These are phyloP conservation scores for Metschnikowia borealis DNA, from an alignment of 805 yeast species.

Conservation along the genomic window DNA sequence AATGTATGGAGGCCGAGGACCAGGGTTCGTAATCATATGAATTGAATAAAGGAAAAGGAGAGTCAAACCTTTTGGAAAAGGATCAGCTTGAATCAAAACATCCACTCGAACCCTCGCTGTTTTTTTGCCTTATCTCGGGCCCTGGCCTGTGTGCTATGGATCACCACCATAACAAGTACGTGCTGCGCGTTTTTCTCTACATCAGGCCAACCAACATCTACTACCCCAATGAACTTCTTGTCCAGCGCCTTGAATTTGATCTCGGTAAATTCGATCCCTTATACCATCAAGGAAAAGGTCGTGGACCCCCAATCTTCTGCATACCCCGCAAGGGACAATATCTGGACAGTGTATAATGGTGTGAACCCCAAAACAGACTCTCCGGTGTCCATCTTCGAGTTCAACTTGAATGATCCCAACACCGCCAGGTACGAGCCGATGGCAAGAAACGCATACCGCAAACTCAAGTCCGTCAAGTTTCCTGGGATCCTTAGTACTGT, in stretches of 20 bases:
- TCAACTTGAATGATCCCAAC: slow-evolving; percentile 43
- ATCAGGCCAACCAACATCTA: neutral
- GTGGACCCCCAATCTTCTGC: slow-evolving; percentile 23
- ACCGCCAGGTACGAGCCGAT: slow-evolving; percentile 24
- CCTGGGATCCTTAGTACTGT: slow-evolving; percentile 66
- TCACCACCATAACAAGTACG: neutral
- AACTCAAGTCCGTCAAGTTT: slow-evolving; percentile 54
- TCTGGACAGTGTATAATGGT: slow-evolving; percentile 68
- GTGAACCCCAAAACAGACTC: slow-evolving; percentile 48
- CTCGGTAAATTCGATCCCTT: slow-evolving; percentile 58
- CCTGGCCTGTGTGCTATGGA: neutral
- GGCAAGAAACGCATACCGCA: slow-evolving; percentile 36
- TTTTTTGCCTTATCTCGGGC: neutral
- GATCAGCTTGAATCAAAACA: too few relatives aligned
- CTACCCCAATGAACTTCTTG: slow-evolving; percentile 57
- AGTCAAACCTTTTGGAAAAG: too few relatives aligned
- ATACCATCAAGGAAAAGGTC: slow-evolving; percentile 46
- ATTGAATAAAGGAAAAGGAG: neutral
- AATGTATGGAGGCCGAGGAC: neutral
- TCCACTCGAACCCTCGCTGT: too few relatives aligned
- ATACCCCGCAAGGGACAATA: slow-evolving; percentile 27
- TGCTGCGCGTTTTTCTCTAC: slow-evolving; percentile 3
- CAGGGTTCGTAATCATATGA: neutral
- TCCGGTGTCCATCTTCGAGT: slow-evolving; percentile 63
- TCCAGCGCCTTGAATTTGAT: slow-evolving; percentile 56